A percentile compares a stretch with the other conserved stretches of the same genome.
Conservation (phyloP, 1,139 yeast species). For the Yamadazyma jaroonii region DNA sequence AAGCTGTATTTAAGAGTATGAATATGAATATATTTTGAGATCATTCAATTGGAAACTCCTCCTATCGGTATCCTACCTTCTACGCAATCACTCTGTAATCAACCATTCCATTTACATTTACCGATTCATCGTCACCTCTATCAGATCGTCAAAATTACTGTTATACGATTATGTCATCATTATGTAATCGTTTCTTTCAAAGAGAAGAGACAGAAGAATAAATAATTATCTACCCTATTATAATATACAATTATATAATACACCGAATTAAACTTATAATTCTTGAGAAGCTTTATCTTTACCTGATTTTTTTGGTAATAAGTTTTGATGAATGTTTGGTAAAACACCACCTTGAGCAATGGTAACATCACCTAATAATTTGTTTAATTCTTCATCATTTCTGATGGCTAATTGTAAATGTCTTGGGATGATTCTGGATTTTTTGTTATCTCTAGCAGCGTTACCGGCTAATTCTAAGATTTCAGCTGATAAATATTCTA, state of each 20-base stretch:
- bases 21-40: too few relatives aligned
- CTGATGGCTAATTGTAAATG: conserved; percentile 54
- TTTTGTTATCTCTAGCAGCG: conserved; percentile 58
- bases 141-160: too few relatives aligned
- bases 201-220: not conserved
- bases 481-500: conserved; percentile 54
- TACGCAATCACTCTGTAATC: too few relatives aligned
- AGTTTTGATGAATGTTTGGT: conserved; percentile 94
- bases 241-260: conserved; percentile 26
- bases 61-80: too few relatives aligned
- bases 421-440: conserved; percentile 56
- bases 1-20: too few relatives aligned
- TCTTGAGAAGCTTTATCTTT: conserved; percentile 83
- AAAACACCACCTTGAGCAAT: conserved; percentile 98
- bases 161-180: too few relatives aligned
- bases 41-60: too few relatives aligned
- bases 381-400: conserved; percentile 54
- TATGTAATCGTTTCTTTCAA: not conserved
- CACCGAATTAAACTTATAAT: conserved; percentile 43
- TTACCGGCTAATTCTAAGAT: conserved; percentile 56
- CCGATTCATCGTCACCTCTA: too few relatives aligned
- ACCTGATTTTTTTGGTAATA: conserved; percentile 91
- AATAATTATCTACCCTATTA: conserved; percentile 5
- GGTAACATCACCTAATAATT: conserved; percentile 83
- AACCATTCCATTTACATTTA: too few relatives aligned